Evolutionary conservation across 1,284 basidiomycete species (phyloP), one percentile per base, ranked within the genome.

Genomic region (Sporisorium reilianum): DNA sequence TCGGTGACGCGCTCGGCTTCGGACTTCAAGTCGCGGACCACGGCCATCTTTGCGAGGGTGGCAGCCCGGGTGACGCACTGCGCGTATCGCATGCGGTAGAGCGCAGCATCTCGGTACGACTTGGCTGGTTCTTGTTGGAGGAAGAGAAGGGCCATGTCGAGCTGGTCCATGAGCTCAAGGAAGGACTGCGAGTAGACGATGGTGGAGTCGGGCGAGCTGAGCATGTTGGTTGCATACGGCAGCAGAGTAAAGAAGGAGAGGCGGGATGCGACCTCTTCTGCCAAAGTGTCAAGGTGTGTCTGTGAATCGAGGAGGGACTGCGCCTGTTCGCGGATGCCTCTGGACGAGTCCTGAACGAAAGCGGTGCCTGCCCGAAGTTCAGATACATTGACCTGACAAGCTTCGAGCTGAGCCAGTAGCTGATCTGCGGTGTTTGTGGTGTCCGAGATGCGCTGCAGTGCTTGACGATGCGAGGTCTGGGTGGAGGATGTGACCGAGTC

Each of bases 211-310:
- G 76, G 79, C 20, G 75, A 71, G 59, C 73, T 75, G 49, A 82
- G 72, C 56, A 84, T 67, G 26, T 62, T 62, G 11, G 81, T 81
- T 6, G 75, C 74, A 22, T 75, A 71, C 0, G 79, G 79, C 0
- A 83, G 71, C 38, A 84, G 48, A 16, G 77, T 74, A 56, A 83
- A 84, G 74, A 81, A 83, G 16, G 72, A 70, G 20, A 82, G 80
- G 11, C 81, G 70, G 18, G 76, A 62, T 10, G 58, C 40, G 12
- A 84, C 55, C 5, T 76, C 64, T 14, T 76, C 62, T 10, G 75
- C 64, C 11, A 82, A 54, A 11, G 41, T 50, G 28, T 79, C 73
- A 41, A 84, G 73, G 26, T 81, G 73, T 4, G 58, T 64, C 51
- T 78, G 78, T 6, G 68, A 65, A 40, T 73, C 59, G 23, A 80